Base-by-base conservation (phyloP, 2,329 filamentous ascomycete species). In the Phialocephala sp. region DNA sequence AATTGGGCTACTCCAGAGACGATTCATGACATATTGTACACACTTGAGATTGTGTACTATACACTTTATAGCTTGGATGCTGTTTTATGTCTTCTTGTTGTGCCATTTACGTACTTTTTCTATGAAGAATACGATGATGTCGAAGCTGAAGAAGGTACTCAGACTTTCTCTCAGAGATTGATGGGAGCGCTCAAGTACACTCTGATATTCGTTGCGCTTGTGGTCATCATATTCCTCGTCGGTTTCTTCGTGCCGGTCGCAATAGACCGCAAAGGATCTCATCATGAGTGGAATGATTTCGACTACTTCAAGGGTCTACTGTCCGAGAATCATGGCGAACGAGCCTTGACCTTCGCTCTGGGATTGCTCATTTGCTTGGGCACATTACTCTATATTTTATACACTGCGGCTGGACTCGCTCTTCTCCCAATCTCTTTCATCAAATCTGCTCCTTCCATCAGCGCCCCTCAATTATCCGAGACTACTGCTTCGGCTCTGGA, bases 51-150 rank as follows among this genome's bases (percentile, higher is more conserved):
- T 65, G 91, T 97, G 64, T 99, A 99, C 81, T 98, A 98, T 79
- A 85, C 89, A 0, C 85, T 99, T 0, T 99, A 98, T 81, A 95
- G 92, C 72, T 82, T 97, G 71, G 95, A 99, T 78, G 92, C 93
- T 0, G 77, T 97, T 6, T 86, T 99, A 12, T 99, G 95, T 75
- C 83, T 99, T 55, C 78, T 98, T 20, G 86, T 97, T 54, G 91
- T 98, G 22, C 95, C 95, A 0, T 99, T 99, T 76, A 91, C 94
- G 57, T 99, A 99, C 81, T 99, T 99, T 78, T 97, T 91, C 88
- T 95, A 97, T 75, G 95, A 99, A 78, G 95, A 98, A 78, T 97
- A 97, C 71, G 94, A 97, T 74, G 93, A 97, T 79, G 89, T 94
- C 22, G 93, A 93, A 67, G 85, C 90, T 39, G 92, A 97, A 73